Percentiles rank a stretch among this genome's conserved stretches.
Evolutionary conservation across 176 grass and related monocot genomes (phyloP).

Genomic region (Aegilops tauschii): DNA sequence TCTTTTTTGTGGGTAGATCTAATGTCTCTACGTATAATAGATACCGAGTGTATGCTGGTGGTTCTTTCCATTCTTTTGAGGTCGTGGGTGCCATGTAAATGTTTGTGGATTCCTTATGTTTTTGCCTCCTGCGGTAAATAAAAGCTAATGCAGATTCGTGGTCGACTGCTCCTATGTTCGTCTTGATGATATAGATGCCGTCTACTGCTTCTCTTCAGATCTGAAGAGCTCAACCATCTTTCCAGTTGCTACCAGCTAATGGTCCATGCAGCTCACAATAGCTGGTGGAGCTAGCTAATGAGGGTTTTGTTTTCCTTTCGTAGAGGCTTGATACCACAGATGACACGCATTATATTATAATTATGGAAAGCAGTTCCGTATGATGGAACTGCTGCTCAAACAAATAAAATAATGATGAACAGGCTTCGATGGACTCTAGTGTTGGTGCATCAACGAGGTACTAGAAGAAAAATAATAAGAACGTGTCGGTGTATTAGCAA

Average conservation of each 20-base stretch:
- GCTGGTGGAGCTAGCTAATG: not conserved
- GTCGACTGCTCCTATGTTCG: not conserved
- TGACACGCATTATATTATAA: not conserved
- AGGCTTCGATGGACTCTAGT: not conserved
- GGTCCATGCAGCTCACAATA: not conserved
- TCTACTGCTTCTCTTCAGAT: constrained; percentile 13
- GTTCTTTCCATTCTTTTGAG: constrained; percentile 54
- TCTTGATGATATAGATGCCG: not conserved
- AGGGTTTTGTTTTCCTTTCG: not conserved
- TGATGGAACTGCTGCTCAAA: no score
- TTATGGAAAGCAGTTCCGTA: not conserved
- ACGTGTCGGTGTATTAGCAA: no score
- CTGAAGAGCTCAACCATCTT: constrained; percentile 26
- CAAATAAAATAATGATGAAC: not conserved
- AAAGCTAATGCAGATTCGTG: constrained; percentile 41
- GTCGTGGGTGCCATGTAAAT: constrained; percentile 46
- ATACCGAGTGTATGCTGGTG: not conserved
- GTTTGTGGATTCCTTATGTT: constrained; percentile 34
- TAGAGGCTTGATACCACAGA: not conserved
- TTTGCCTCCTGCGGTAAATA: constrained; percentile 47
- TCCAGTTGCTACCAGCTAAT: not conserved
- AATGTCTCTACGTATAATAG: constrained; percentile 22
- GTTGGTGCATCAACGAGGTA: not conserved
- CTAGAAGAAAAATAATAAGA: not conserved
- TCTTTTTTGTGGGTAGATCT: constrained; percentile 33